Base-by-base conservation (phyloP, 331 rosid species). In the Rhamnella rubrinervis region DNA sequence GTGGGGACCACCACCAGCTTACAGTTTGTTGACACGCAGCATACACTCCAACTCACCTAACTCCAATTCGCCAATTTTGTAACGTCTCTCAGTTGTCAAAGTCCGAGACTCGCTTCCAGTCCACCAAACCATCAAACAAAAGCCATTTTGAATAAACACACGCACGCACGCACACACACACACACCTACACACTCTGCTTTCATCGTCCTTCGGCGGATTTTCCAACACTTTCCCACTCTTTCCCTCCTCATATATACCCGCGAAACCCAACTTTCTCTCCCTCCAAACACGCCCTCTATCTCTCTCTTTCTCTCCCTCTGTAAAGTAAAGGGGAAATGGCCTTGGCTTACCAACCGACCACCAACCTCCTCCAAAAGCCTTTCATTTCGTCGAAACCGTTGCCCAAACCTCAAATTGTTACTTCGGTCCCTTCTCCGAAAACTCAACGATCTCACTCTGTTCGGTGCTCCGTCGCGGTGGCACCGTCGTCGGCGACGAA, bases 181-280 rank as follows among this genome's bases (percentile, higher is more conserved):
- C 47, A 5, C 46, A 23, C 9, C 41, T 8, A 41, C 8, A 11
- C 3, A 7, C 87, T 18, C 67, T 72, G 86, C 47, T 75, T 88
- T 90, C 76, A 75, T 85, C 97, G 93, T 86, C 76, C 78, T 52
- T 68, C 16, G 70, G 77, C 96, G 96, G 96, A 88, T 65, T 82
- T 87, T 77, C 82, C 98, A 88, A 93, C 85, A 1, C 73, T 51
- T 10, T 47, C 65, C 21, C 68, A 11, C 67, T 53, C 9, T 55
- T 21, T 40, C 61, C 49, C 58, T 25, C 61, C 8, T 49, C 13
- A 28, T 49, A 19, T 23, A 40, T 49, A 8, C n/a, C 46, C 26
- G 7, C 5, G 4, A 3, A 71, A 17, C 20, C 50, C 0, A n/a
- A 38, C 70, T 46, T 49, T 63, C 67, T 65, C 70, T 37, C 77